These are phyloP conservation scores for Neofusicoccum cordaticola DNA, from an alignment of 2,329 filamentous ascomycete species.

Conservation along the genomic window DNA sequence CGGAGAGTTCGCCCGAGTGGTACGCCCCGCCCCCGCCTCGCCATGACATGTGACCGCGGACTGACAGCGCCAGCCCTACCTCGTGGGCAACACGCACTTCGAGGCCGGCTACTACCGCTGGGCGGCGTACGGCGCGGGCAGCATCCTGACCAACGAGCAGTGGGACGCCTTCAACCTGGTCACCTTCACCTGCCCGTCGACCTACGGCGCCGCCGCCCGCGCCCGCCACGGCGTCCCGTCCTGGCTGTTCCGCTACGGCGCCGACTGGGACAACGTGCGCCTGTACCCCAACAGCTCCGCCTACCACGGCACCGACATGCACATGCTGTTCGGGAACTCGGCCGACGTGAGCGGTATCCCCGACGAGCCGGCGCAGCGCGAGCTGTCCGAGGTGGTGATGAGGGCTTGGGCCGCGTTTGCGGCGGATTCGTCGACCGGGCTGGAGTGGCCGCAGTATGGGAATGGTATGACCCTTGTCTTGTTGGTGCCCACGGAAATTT, in stretches of 20 bases:
- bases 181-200: slow-evolving; percentile 27
- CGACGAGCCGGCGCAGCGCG: slow-evolving; percentile 26
- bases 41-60: not conserved
- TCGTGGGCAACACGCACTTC: slow-evolving; percentile 25
- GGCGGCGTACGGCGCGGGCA: slow-evolving; percentile 24
- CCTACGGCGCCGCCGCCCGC: slow-evolving; percentile 23
- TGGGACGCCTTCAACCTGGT: slow-evolving; percentile 28
- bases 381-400: slow-evolving; percentile 32
- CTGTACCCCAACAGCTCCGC: slow-evolving; percentile 36
- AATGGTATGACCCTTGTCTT: slow-evolving; percentile 17
- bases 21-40: not conserved
- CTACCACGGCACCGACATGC: slow-evolving; percentile 37
- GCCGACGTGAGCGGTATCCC: slow-evolving; percentile 25
- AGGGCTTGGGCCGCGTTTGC: slow-evolving; percentile 36
- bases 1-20: not conserved
- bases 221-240: slow-evolving; percentile 29
- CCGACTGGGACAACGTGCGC: slow-evolving; percentile 34
- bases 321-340: slow-evolving; percentile 35
- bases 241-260: slow-evolving; percentile 38
- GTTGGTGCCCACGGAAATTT: too few relatives aligned
- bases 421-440: slow-evolving; percentile 27
- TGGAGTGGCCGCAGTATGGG: slow-evolving; percentile 32
- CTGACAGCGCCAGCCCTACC: not conserved
- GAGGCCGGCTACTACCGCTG: slow-evolving; percentile 30
- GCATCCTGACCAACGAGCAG: slow-evolving; percentile 25